Conservation (phyloP, 495 filamentous ascomycete species). For the Letharia columbiana region DNA sequence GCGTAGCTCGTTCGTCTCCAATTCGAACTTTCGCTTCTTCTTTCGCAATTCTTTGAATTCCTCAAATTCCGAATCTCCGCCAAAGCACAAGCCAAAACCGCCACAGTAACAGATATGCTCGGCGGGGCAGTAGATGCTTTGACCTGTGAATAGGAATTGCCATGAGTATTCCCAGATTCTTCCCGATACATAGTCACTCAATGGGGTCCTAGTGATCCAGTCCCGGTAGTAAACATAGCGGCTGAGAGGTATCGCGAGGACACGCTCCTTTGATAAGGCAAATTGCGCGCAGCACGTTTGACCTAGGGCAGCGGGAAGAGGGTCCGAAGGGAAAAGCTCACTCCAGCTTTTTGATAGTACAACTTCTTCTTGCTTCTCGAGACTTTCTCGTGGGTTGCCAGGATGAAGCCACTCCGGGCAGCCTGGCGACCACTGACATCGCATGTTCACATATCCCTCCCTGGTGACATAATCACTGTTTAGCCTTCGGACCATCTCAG, state of each 20-base stretch:
- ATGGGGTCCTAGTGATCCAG: conserved; percentile 56
- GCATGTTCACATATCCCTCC: conserved; percentile 58
- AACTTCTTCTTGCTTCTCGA: conserved; percentile 52
- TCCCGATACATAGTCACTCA: conserved; percentile 59
- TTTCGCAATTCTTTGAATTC: conserved; percentile 38
- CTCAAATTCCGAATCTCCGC: conserved; percentile 44
- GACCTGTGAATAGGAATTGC: conserved; percentile 58
- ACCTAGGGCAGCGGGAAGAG: conserved; percentile 45
- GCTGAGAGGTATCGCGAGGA: conserved; percentile 48
- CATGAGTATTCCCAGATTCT: conserved; percentile 71
- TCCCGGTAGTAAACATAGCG: conserved; percentile 57
- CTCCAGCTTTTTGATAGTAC: conserved; percentile 47
- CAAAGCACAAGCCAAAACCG: conserved; percentile 70
- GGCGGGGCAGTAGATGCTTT: conserved; percentile 51
- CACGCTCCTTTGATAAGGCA: conserved; percentile 45
- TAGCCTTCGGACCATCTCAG: conserved; percentile 45
- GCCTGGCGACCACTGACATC: conserved; percentile 52
- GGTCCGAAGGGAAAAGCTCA: conserved; percentile 42
- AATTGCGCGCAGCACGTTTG: conserved; percentile 66
- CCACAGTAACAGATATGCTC: conserved; percentile 70
- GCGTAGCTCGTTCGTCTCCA: conserved; percentile 40
- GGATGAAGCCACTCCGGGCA: conserved; percentile 63
- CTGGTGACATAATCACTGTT: conserved; percentile 45
- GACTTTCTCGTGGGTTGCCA: conserved; percentile 39
- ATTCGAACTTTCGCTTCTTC: conserved; percentile 36